Conservation (phyloP, 108 stramenopile genomes). For the Pseudonitzschia pungens region DNA sequence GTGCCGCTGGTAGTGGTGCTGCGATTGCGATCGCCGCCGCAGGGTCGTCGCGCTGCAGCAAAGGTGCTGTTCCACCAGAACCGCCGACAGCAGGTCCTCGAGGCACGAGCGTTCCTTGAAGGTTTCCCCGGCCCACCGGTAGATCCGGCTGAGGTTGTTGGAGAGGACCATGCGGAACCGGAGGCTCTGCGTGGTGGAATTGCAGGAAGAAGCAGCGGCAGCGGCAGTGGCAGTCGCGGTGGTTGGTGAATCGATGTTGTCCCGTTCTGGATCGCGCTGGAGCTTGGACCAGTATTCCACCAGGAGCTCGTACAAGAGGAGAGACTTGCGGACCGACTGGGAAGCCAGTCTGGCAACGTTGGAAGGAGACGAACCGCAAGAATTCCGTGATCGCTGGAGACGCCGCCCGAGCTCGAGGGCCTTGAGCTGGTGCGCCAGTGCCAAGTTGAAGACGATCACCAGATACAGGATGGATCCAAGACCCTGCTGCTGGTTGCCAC, state of each 20-base stretch:
- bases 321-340: background rate
- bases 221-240: background rate
- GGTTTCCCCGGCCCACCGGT: background rate
- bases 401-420: background rate
- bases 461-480: background rate
- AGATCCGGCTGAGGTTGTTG: background rate
- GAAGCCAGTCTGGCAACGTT: background rate
- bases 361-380: background rate
- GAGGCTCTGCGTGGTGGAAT: background rate
- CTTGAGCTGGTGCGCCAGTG: constrained; percentile 22
- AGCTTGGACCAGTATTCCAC: background rate
- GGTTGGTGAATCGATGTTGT: background rate
- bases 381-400: background rate
- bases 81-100: background rate
- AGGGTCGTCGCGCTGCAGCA: background rate
- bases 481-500: background rate
- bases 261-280: too few species aligned
- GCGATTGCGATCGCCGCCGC: too few species aligned
- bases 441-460: constrained; percentile 26
- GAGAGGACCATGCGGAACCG: background rate
- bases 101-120: background rate
- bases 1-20: background rate
- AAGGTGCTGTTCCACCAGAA: background rate
- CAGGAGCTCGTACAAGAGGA: background rate
- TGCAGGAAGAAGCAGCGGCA: too few species aligned